These are phyloP conservation scores for Cordyceps farinosa DNA, from an alignment of 2,329 filamentous ascomycete genomes.

Conservation along the genomic window DNA sequence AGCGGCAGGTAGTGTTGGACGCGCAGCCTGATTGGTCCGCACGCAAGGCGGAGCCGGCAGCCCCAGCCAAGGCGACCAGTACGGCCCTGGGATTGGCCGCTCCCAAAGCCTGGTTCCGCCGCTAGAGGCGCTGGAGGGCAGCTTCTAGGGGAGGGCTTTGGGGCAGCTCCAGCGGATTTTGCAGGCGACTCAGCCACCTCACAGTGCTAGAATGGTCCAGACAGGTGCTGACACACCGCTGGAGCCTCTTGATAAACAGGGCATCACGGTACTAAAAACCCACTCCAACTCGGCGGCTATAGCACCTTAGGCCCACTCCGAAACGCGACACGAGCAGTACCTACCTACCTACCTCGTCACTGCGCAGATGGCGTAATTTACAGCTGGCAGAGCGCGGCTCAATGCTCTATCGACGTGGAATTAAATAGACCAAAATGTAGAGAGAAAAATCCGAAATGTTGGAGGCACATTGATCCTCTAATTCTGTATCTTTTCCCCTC, in stretches of 20 bases:
- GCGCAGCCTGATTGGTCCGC: slow-evolving; percentile 11
- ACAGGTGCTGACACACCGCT: slow-evolving; percentile 10
- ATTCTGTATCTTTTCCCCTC: too few species aligned
- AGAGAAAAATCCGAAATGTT: too few species aligned
- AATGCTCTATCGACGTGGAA: too few species aligned
- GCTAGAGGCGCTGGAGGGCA: slow-evolving; percentile 5
- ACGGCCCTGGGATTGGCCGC: not conserved
- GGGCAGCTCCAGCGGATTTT: not conserved
- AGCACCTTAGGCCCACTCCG: slow-evolving; percentile 8
- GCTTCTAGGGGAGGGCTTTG: not conserved
- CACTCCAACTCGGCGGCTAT: slow-evolving; percentile 15
- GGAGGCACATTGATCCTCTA: too few species aligned
- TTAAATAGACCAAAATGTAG: too few species aligned
- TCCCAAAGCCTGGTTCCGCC: slow-evolving; percentile 6
- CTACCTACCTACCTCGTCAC: not conserved
- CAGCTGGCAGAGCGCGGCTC: too few species aligned
- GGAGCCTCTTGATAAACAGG: not conserved
- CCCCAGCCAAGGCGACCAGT: slow-evolving; percentile 11
- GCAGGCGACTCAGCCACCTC: slow-evolving; percentile 1
- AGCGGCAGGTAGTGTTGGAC: slow-evolving; percentile 3
- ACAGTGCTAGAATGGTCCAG: slow-evolving; percentile 5
- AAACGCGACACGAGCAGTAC: slow-evolving; percentile 7
- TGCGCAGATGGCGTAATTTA: not conserved
- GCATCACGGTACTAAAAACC: not conserved
- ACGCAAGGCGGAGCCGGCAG: slow-evolving; percentile 13